Percentiles rank a stretch among this genome's conserved stretches.
Conservation (phyloP, 768 basidiomycete species). For the Trametes sanguinea region DNA sequence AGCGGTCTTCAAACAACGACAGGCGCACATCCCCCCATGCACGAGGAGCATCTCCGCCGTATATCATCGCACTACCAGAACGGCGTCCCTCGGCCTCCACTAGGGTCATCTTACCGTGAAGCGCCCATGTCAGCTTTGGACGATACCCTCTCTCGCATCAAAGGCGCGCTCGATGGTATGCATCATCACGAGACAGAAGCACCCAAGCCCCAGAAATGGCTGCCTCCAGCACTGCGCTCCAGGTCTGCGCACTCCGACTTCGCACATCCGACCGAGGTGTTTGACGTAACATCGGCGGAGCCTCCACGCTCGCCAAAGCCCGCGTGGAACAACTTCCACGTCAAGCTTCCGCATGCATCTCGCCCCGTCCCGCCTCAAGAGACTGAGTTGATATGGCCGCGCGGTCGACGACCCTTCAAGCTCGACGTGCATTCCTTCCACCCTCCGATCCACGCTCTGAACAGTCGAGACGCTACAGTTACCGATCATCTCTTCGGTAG, state of each 20-base stretch:
- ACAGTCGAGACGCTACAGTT: conserved; percentile 56
- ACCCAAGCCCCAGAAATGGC: conserved; percentile 28
- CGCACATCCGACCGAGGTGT: conserved; percentile 23
- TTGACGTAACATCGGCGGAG: conserved; percentile 30
- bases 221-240: conserved; percentile 31
- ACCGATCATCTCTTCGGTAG: conserved; percentile 66
- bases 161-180: conserved; percentile 74
- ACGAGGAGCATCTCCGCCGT: conserved; percentile 16
- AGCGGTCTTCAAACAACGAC: neutral
- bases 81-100: conserved; percentile 26
- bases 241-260: conserved; percentile 17
- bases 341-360: conserved; percentile 44
- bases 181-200: conserved; percentile 40
- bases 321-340: conserved; percentile 30
- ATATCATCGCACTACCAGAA: conserved; percentile 13
- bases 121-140: conserved; percentile 73
- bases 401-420: conserved; percentile 44
- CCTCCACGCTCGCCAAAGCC: conserved; percentile 31
- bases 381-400: conserved; percentile 49
- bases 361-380: conserved; percentile 44
- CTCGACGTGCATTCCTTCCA: conserved; percentile 72
- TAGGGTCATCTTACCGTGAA: conserved; percentile 43
- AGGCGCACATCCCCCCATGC: neutral
- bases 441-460: conserved; percentile 70
- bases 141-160: conserved; percentile 85